Conservation (phyloP, 768 basidiomycete species). For the Bullera alba region DNA sequence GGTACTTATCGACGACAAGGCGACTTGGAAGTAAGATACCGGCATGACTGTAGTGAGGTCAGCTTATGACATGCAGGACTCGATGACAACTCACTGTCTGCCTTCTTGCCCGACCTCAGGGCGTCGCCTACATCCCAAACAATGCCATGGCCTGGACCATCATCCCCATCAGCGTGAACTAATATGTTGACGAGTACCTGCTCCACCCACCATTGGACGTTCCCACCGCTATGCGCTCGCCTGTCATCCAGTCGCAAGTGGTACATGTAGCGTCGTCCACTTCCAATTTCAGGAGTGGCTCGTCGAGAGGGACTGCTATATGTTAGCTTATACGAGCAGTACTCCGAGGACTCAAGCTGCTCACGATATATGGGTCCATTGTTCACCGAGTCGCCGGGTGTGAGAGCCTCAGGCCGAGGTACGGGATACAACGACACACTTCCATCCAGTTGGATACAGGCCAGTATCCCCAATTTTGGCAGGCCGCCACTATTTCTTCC, state of each 20-base stretch:
- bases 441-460: constrained; percentile 81
- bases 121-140: constrained; percentile 42
- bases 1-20: constrained; percentile 17
- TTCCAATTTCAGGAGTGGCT: constrained; percentile 66
- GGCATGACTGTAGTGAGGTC: constrained; percentile 15
- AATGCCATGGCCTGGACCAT: constrained; percentile 30
- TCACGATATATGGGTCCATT: constrained; percentile 18
- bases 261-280: constrained; percentile 69
- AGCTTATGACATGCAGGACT: background rate
- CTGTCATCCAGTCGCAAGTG: constrained; percentile 84
- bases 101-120: constrained; percentile 8
- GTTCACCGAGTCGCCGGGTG: background rate
- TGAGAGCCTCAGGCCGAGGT: constrained; percentile 64
- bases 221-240: constrained; percentile 71
- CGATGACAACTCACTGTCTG: constrained; percentile 10
- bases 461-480: constrained; percentile 71
- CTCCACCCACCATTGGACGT: constrained; percentile 65
- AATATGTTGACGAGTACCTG: no score
- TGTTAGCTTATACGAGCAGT: constrained; percentile 29
- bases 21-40: constrained; percentile 12
- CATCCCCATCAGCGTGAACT: background rate
- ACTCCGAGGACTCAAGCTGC: background rate
- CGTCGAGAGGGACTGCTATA: constrained; percentile 42
- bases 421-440: constrained; percentile 69
- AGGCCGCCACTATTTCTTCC: background rate